phyloP scores from a whole-genome alignment of 495 filamentous ascomycete genomes.

The Penicillium egyptiacum region DNA sequence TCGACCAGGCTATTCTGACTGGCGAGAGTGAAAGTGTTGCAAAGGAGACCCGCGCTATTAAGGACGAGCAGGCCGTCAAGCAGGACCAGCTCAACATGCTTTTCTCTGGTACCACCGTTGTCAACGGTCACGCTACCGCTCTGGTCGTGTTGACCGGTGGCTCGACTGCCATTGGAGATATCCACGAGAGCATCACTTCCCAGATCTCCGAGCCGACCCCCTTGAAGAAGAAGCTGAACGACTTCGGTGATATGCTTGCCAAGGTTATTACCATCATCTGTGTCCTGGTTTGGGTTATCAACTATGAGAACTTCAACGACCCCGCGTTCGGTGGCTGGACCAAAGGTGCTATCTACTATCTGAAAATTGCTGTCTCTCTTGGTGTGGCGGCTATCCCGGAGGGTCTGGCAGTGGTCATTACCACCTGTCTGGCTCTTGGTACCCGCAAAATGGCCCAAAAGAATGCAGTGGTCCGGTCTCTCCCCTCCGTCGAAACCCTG shows the following conservation, averaged over 20 bases:
- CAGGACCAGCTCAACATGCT: slow-evolving; percentile 98
- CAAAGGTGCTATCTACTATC: slow-evolving; percentile 98
- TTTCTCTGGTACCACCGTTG: slow-evolving; percentile 97
- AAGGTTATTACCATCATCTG: slow-evolving; percentile 99
- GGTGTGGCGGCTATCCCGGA: slow-evolving; percentile 98
- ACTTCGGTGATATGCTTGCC: slow-evolving; percentile 94
- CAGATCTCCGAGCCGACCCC: slow-evolving; percentile 98
- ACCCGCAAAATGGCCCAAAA: slow-evolving; percentile 98
- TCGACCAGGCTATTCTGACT: slow-evolving; percentile 97
- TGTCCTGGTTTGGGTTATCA: slow-evolving; percentile 96
- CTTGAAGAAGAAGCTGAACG: slow-evolving; percentile 96
- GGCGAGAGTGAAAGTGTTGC: slow-evolving; percentile 97
- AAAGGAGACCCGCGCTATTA: slow-evolving; percentile 70
- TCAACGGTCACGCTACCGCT: slow-evolving; percentile 90
- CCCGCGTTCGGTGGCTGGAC: slow-evolving; percentile 90
- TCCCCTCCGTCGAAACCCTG: slow-evolving; percentile 96
- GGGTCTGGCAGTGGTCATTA: slow-evolving; percentile 96
- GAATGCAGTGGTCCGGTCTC: slow-evolving; percentile 92
- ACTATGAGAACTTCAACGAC: slow-evolving; percentile 94
- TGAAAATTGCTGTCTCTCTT: slow-evolving; percentile 98
- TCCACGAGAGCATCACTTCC: slow-evolving; percentile 96
- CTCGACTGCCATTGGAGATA: slow-evolving; percentile 95
- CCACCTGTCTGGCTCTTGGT: slow-evolving; percentile 91
- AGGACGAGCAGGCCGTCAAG: slow-evolving; percentile 84
- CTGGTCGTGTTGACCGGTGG: slow-evolving; percentile 89